Base-by-base conservation (phyloP, 352 stramenopile genomes). In the Pythium dissimile region DNA sequence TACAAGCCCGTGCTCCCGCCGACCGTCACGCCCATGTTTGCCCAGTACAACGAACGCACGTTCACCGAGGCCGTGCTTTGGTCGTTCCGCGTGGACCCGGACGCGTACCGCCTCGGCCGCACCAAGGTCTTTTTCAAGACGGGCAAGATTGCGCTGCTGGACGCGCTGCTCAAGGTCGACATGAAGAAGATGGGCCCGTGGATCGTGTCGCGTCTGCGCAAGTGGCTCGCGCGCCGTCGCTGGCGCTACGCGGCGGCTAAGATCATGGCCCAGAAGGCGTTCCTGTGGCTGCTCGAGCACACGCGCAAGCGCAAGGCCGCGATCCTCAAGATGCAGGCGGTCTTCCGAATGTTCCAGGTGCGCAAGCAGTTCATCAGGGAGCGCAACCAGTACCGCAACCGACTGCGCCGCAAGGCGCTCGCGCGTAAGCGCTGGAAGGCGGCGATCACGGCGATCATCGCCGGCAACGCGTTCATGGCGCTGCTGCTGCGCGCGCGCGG, bases 151-250 rank as follows among this genome's bases (percentile, higher is more conserved):
- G 70, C 69, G 26, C 52, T 94, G 6, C 64, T 95, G 6, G 77
- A 93, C 48, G 73, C 71, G 21, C 86, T 95, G 30, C 56, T 95
- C 16, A 86, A 89, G 72, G 79, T 88, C 58, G 80, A 88, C 65
- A 93, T 93, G 85, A 90, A 91, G 72, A 93, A 93, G 66, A 93
- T 93, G 80, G 84, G 84, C 13, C 79, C 80, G 24, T 92, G 84
- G 82, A 92, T 94, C 48, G 82, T 94, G 26, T 77, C 80, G 38
- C 82, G 84, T 34, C 62, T 94, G 32, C 75, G 81, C 20, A 92
- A 92, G 74, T 94, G 84, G 84, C 77, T 94, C 44, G 84, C 84
- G 16, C 77, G 84, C 61, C 77, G 84, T 38, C 84, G 84, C 24
- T 94, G 84, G 84, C 82, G 85, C 58, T 93, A 93, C 64, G 86